Percentiles rank a stretch among this genome's conserved stretches.
Evolutionary conservation across 2,329 filamentous ascomycete genomes (phyloP).

Genomic region (Geosmithia morbida): DNA sequence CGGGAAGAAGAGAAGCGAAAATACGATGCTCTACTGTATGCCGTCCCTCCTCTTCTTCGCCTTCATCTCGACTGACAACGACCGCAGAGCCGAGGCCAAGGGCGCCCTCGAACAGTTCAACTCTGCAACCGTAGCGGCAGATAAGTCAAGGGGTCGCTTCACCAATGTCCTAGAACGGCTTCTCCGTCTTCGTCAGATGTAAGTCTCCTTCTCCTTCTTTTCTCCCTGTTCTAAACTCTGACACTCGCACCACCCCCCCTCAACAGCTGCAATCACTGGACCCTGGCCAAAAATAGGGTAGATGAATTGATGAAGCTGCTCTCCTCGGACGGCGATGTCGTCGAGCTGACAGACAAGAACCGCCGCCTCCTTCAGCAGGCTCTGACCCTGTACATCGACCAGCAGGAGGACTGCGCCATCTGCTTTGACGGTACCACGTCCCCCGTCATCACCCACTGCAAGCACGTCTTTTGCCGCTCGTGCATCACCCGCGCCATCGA

Average conservation of each 20-base stretch:
- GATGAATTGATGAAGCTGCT: constrained; percentile 56
- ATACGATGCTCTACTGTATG: constrained; percentile 59
- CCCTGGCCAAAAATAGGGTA: constrained; percentile 63
- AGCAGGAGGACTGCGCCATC: constrained; percentile 68
- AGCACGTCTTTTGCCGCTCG: constrained; percentile 59
- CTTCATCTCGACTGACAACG: constrained; percentile 7
- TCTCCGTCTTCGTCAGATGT: constrained; percentile 66
- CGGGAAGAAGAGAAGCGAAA: constrained; percentile 58
- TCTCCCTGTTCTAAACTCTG: constrained; percentile 3
- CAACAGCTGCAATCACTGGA: constrained; percentile 74
- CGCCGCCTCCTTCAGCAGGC: constrained; percentile 57
- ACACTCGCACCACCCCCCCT: no score
- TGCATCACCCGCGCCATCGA: constrained; percentile 67
- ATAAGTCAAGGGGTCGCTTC: constrained; percentile 40
- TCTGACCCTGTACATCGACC: constrained; percentile 63
- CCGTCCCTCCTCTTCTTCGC: constrained; percentile 4
- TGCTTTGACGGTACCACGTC: constrained; percentile 60
- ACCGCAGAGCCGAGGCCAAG: constrained; percentile 51
- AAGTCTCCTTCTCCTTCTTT: constrained; percentile 6
- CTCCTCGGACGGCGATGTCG: constrained; percentile 45
- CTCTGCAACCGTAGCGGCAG: constrained; percentile 8
- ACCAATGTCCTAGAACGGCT: constrained; percentile 68
- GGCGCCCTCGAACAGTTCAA: constrained; percentile 50
- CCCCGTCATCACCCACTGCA: constrained; percentile 75
- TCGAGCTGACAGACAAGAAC: constrained; percentile 61